Base-by-base conservation (phyloP, 2,329 filamentous ascomycete genomes). In the Geosmithia morbida region DNA sequence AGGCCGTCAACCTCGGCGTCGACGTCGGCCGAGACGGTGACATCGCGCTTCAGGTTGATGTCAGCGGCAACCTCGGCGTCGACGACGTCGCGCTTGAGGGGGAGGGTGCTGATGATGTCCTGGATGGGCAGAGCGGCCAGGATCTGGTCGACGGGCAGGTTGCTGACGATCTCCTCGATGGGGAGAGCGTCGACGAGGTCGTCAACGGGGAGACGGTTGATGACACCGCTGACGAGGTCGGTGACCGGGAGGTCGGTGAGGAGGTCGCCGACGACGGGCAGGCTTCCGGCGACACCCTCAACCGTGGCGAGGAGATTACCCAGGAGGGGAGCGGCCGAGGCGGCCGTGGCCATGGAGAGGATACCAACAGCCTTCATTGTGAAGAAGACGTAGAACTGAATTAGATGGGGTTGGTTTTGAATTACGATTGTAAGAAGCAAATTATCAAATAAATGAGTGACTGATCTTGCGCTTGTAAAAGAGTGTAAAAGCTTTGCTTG, bases 271-370 rank as follows among this genome's bases (percentile, higher is more conserved):
- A 48, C 43, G 16, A 45, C 26, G 43, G 47, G 42, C 30, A 48
- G 26, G 30, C 26, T 33, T 20, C 44, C 45, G 19, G 45, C 46
- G 29, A 39, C 17, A 20, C 43, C 47, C 14, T 43, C 41, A n/a
- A 40, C 44, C 26, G 44, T 47, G 26, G 20, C 33, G 46, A 40
- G 8, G 47, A 48, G 33, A 26, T 44, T 29, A 41, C 17, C 49
- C 22, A 45, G 40, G 48, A 51, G 42, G 26, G 50, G 50, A 19
- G 50, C 50, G 39, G 50, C 50, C 19, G 49, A 39, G 41, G 48
- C 50, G 18, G 48, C 44, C 48, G 44, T 30, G 22, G 50, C 50
- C 33, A 51, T 22, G 44, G 50, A 51, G 50, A 49, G 45, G 44
- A 50, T 44, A 41, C 43, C 45, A 44, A 46, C 29, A 41, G 47